Percentiles rank a stretch among this genome's conserved stretches.
Evolutionary conservation across 306 rosid genomes (phyloP).

Genomic region (Parietaria judaica): DNA sequence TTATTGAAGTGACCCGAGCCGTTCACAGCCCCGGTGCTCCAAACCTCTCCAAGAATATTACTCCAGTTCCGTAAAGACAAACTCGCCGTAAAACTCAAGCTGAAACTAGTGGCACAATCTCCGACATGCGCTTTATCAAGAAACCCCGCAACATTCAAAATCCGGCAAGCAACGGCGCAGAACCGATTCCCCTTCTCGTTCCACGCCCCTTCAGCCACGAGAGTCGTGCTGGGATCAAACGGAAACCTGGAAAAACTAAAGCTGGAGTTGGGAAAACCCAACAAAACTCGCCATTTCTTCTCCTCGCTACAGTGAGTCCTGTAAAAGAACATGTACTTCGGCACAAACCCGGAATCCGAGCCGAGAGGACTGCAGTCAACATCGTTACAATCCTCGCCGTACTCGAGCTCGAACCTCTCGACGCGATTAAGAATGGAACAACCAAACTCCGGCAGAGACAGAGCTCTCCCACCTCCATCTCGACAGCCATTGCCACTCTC

Average conservation of each 20-base stretch:
- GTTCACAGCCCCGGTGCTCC: constrained; percentile 47
- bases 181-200: constrained; percentile 53
- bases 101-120: constrained; percentile 52
- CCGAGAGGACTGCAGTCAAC: constrained; percentile 53
- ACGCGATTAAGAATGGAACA: constrained; percentile 30
- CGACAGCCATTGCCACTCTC: constrained; percentile 33
- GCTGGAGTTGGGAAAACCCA: constrained; percentile 43
- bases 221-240: constrained; percentile 37
- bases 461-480: constrained; percentile 19
- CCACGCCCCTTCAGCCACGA: constrained; percentile 76
- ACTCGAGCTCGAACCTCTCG: constrained; percentile 45
- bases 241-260: constrained; percentile 27
- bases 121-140: constrained; percentile 46
- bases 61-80: constrained; percentile 54
- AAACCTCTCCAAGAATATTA: constrained; percentile 46
- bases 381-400: constrained; percentile 42
- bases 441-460: constrained; percentile 18
- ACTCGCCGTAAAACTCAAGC: constrained; percentile 40
- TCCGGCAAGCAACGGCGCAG: constrained; percentile 54
- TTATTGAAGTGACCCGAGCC: constrained; percentile 45
- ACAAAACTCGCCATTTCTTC: constrained; percentile 47
- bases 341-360: constrained; percentile 28
- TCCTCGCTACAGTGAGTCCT: constrained; percentile 34
- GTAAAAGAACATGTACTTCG: constrained; percentile 32
- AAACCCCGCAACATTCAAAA: constrained; percentile 42